A percentile compares a stretch with the other conserved stretches of the same genome.
phyloP scores from a whole-genome alignment of 768 basidiomycete genomes.

The Tricholoma flavovirens region DNA sequence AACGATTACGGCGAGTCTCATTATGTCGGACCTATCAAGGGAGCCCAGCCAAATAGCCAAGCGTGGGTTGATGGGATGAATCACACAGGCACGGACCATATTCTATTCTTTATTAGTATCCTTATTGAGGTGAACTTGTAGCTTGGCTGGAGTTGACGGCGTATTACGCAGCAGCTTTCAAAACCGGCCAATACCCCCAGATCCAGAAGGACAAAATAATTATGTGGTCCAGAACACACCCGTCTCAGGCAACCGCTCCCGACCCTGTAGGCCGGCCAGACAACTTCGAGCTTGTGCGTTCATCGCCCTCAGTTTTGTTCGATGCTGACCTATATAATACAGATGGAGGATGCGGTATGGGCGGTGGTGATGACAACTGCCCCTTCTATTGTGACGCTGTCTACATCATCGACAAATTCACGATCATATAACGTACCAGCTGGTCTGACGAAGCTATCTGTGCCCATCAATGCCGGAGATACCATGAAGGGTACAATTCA shows the following conservation, averaged over 20 bases:
- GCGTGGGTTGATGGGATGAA: slow-evolving; percentile 67
- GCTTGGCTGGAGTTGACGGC: slow-evolving; percentile 61
- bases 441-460: slow-evolving; percentile 57
- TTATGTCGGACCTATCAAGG: slow-evolving; percentile 75
- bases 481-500: slow-evolving; percentile 43
- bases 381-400: slow-evolving; percentile 50
- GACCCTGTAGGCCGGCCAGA: slow-evolving; percentile 52
- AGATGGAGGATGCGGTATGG: slow-evolving; percentile 66
- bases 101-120: slow-evolving; percentile 4
- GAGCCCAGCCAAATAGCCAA: slow-evolving; percentile 65
- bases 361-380: slow-evolving; percentile 58
- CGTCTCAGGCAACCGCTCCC: slow-evolving; percentile 44
- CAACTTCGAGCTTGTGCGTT: slow-evolving; percentile 52
- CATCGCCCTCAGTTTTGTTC: slow-evolving; percentile 8
- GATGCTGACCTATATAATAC: neutral
- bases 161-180: slow-evolving; percentile 68
- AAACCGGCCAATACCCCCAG: slow-evolving; percentile 56
- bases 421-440: slow-evolving; percentile 45
- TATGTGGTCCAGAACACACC: slow-evolving; percentile 69
- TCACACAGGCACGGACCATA: slow-evolving; percentile 36
- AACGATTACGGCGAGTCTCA: slow-evolving; percentile 78
- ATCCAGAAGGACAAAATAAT: slow-evolving; percentile 57
- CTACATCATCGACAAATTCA: slow-evolving; percentile 37
- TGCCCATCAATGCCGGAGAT: slow-evolving; percentile 48
- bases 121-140: slow-evolving; percentile 15